phyloP scores from a whole-genome alignment of 768 basidiomycete species.

The Pleurotus ostreatus region DNA sequence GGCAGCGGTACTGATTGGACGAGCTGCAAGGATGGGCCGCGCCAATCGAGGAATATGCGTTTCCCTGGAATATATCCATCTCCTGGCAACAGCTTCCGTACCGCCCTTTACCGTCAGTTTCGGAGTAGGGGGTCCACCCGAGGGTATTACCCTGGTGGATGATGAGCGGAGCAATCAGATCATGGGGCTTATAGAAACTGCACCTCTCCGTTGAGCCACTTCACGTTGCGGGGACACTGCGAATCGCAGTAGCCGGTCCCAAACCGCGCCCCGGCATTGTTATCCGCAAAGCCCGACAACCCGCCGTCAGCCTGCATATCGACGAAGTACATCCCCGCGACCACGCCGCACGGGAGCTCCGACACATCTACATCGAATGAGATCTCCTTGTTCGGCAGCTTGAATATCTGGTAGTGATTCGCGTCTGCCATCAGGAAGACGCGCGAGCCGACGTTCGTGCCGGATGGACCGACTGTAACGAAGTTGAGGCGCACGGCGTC shows the following conservation, averaged over 20 bases:
- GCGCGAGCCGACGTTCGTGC: slow-evolving; percentile 12
- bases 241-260: slow-evolving; percentile 13
- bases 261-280: slow-evolving; percentile 29
- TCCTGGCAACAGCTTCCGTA: slow-evolving; percentile 40
- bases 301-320: slow-evolving; percentile 4
- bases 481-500: slow-evolving; percentile 28
- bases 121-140: slow-evolving; percentile 9
- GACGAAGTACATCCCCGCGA: slow-evolving; percentile 20
- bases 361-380: slow-evolving; percentile 60
- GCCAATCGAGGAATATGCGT: slow-evolving; percentile 31
- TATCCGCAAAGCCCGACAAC: neutral
- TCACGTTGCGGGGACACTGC: slow-evolving; percentile 42
- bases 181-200: slow-evolving; percentile 16
- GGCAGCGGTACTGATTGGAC: slow-evolving; percentile 28
- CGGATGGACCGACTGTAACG: slow-evolving; percentile 18
- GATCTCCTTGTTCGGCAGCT: slow-evolving; percentile 54
- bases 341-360: slow-evolving; percentile 30
- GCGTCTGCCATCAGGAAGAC: neutral
- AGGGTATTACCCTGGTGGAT: neutral
- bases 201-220: slow-evolving; percentile 37
- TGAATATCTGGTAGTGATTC: slow-evolving; percentile 29
- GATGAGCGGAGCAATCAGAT: neutral
- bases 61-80: slow-evolving; percentile 46
- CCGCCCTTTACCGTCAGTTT: slow-evolving; percentile 32
- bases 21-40: slow-evolving; percentile 35